Conservation (phyloP, 495 filamentous ascomycete genomes). For the Clohesyomyces aquaticus region DNA sequence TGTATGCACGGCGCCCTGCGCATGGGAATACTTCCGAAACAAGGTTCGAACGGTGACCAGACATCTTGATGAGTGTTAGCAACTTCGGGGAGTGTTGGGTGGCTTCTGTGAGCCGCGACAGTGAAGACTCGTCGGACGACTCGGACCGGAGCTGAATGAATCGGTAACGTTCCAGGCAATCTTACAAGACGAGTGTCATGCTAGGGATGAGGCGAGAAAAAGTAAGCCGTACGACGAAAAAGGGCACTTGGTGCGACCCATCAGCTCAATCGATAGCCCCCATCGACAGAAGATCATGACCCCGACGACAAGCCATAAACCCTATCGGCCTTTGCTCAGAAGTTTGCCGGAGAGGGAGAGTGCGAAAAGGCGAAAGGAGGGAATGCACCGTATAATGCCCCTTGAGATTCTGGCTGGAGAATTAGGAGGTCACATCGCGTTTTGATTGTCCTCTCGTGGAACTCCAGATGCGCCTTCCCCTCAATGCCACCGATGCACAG, state of each 20-base stretch:
- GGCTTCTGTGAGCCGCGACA: background rate
- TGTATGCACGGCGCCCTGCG: background rate
- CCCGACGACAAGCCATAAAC: background rate
- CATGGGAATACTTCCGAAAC: background rate
- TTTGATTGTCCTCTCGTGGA: conserved; percentile 6
- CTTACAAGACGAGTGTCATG: background rate
- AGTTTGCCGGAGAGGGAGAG: too few relatives aligned
- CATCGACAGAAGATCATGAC: background rate
- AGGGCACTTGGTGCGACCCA: background rate
- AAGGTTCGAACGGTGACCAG: background rate
- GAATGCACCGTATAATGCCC: too few relatives aligned
- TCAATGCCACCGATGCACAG: background rate
- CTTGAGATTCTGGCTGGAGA: background rate
- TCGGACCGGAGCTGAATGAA: background rate
- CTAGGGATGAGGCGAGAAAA: background rate
- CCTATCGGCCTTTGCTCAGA: background rate
- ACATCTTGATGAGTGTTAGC: background rate
- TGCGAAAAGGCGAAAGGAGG: too few relatives aligned
- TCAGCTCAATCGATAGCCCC: background rate
- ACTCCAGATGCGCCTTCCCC: background rate
- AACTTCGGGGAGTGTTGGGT: background rate
- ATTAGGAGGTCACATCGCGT: conserved; percentile 15
- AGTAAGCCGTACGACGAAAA: too few relatives aligned
- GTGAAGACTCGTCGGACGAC: too few relatives aligned
- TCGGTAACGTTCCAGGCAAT: background rate